Evolutionary conservation across 2,329 filamentous ascomycete species (phyloP), one percentile per base, ranked within the genome.

Genomic region (Microsporum canis): DNA sequence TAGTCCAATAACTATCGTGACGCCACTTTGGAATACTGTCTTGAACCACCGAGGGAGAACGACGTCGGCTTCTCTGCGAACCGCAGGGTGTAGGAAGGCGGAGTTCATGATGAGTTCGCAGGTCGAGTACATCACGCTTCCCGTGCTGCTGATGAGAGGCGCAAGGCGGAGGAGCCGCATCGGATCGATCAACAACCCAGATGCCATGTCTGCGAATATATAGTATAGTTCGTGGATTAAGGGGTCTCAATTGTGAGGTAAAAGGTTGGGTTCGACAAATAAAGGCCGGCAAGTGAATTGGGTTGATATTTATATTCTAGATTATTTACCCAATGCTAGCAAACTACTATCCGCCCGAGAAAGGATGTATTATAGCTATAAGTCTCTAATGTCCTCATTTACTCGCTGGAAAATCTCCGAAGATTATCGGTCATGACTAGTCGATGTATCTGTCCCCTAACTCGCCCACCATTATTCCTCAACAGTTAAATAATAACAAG

Each of bases 91-190:
- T 45, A 65, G 62, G 62, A 69, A 69, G 27, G 60, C 55, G n/a
- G 63, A 59, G 31, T 68, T 61, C 57, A 64, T 66, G 38, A 66
- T 59, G 47, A 68, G 58, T 61, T 69, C 77, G 68, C 79, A 77
- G 45, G 70, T 69, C 12, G 78, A 75, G 70, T 73, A 79, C 65
- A 76, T 72, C 58, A 81, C 71, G 0, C 77, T 75, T 65, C 74
- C 73, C 1, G 78, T 79, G 2, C 78, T 77, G n/a, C 77, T 77
- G 64, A 80, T 64, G 29, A 81, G 69, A 0, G 79, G 79, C 1
- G 77, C 71, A 17, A 77, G 66, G 53, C 79, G 74, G 38, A 81
- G 71, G 38, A 65, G 62, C 36, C 60, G 57, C 31, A 63, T 60
- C n/a, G 62, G 62, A 45, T 63, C 62, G 53, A 63, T 62, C 36